Base-by-base conservation (phyloP, 345 rosid genomes). In the Moricandia arvensis region DNA sequence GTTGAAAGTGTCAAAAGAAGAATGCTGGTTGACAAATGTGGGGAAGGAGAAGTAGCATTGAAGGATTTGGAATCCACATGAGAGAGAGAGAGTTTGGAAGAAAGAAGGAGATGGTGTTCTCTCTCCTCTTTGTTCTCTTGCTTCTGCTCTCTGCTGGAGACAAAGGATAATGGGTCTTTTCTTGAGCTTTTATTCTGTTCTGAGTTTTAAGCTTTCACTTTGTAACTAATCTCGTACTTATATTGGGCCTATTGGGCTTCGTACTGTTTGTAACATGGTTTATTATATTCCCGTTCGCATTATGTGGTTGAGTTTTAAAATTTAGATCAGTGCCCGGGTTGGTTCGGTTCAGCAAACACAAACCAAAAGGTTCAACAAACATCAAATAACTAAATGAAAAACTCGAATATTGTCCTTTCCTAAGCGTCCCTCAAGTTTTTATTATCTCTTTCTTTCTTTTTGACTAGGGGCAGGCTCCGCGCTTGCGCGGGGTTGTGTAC, bases 21-120 rank as follows among this genome's bases (percentile, higher is more conserved):
- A 77, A 71, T 77, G 80, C 35, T 77, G 72, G 72, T 58, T 24
- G 45, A 58, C 61, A 65, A 77, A 65, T 77, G 68, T 34, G 67
- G 35, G 8, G 15, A 33, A 11, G 26, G 7, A 77, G 72, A 57
- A 76, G 66, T 34, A 69, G 80, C 3, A 27, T 1, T 18, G 65
- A 41, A 13, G 57, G 80, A 63, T 62, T 63, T 30, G 51, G 29
- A 47, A 34, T 64, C 54, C 33, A 30, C 70, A 53, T 18, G 70
- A 26, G 69, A n/a, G 53, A n/a, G 53, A 75, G 45, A 75, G 66
- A 60, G 69, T 18, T 59, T 7, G 12, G 43, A 13, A 21, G 69
- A 24, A 43, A 5, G 53, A 49, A 49, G 65, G 45, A 45, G 72
- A 58, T 18, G 57, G 30, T 41, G 57, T 45, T 58, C 65, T 47